Base-by-base conservation (phyloP, 306 rosid genomes). In the Alnus rubra region DNA sequence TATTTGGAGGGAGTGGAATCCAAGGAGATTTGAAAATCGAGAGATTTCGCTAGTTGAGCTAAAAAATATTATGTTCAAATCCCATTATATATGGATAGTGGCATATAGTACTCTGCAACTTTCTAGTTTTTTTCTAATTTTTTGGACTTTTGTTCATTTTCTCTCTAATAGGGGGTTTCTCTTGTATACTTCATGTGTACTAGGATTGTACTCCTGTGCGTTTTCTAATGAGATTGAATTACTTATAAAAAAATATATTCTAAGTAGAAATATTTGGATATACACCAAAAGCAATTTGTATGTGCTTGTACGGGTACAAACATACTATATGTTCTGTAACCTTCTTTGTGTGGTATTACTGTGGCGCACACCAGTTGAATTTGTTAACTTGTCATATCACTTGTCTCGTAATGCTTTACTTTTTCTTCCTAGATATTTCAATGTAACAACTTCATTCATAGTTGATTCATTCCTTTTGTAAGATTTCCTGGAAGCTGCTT, bases 391-490 rank as follows among this genome's bases (percentile, higher is more conserved):
- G n/a, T 42, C 12, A 42, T 4, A 51, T 76, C 56, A 69, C 42
- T 51, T 73, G 37, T 49, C 45, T 42, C 45, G 44, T 31, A 64
- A 44, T 37, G 47, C 37, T 77, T 50, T 39, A 68, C 55, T 55
- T 76, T 76, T 70, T 71, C 31, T 52, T 58, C 62, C 56, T 75
- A n/a, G 45, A 75, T 19, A 16, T 71, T 23, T 71, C 31, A 64
- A 14, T 69, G 7, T 39, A 70, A 62, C 71, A 37, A 14, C 33
- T 62, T 37, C 65, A 42, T 63, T n/a, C 51, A 52, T 72, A 28
- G 52, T 64, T 54, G 68, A 70, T 63, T 54, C 42, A 28, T 54
- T 49, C 8, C 48, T 51, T 35, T 77, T 52, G 63, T 64, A 10
- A 16, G 78, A 59, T 78, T 44, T 69, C 65, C 67, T 51, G 75